Evolutionary conservation across 805 yeast species (phyloP).

Genomic region (Saturnispora halmiae): DNA sequence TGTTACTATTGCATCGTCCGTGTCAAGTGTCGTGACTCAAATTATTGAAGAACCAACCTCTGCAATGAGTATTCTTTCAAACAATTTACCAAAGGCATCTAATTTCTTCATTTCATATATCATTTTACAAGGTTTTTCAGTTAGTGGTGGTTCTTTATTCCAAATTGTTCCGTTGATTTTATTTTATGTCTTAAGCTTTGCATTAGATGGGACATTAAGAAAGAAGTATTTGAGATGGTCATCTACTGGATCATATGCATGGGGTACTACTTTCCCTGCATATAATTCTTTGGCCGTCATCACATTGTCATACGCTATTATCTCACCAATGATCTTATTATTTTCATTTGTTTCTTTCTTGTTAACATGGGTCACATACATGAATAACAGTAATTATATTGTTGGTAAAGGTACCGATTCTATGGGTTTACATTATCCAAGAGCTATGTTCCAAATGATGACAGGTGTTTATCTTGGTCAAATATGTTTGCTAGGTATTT

Average conservation of each 20-base stretch:
- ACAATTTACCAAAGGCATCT: conserved; percentile 63
- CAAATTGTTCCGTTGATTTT: conserved; percentile 52
- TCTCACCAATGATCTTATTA: conserved; percentile 73
- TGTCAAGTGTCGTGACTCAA: conserved; percentile 55
- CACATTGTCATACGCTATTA: conserved; percentile 56
- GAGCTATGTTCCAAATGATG: conserved; percentile 81
- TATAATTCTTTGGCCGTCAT: conserved; percentile 66
- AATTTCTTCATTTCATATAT: conserved; percentile 65
- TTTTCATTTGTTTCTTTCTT: conserved; percentile 67
- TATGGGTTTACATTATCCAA: conserved; percentile 78
- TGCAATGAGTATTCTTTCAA: conserved; percentile 52
- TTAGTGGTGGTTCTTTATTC: conserved; percentile 55
- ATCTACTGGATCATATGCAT: conserved; percentile 41
- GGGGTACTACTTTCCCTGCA: conserved; percentile 77
- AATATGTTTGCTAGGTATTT: conserved; percentile 75
- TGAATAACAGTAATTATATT: conserved; percentile 70
- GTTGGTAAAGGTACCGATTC: conserved; percentile 58
- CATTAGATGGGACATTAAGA: conserved; percentile 57
- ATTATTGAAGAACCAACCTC: conserved; percentile 50
- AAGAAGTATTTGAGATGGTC: conserved; percentile 56
- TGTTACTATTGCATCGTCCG: conserved; percentile 63
- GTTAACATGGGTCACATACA: conserved; percentile 65
- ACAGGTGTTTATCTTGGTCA: conserved; percentile 86
- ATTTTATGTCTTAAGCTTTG: conserved; percentile 47
- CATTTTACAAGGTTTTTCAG: conserved; percentile 57